phyloP scores from a whole-genome alignment of 163 green algal genomes.

The Prototheca cutis region DNA sequence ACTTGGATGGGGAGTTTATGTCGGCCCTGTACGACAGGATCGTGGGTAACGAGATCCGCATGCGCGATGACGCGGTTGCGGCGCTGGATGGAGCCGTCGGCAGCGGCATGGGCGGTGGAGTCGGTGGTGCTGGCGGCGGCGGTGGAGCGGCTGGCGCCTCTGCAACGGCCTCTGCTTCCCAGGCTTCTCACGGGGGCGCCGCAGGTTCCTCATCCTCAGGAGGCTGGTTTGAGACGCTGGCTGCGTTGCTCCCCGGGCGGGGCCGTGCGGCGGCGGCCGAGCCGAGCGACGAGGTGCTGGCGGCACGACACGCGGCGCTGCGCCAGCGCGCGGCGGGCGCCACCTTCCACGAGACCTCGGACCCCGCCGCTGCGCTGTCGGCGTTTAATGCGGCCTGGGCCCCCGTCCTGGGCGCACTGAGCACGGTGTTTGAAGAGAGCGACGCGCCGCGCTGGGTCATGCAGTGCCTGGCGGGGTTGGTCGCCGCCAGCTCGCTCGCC shows the following conservation, averaged over 20 bases:
- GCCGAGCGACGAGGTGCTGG: slow-evolving; percentile 76
- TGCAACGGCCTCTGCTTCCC: no score
- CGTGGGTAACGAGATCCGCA: slow-evolving; percentile 90
- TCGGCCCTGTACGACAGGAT: slow-evolving; percentile 89
- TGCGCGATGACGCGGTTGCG: slow-evolving; percentile 44
- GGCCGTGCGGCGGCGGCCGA: slow-evolving; percentile 35
- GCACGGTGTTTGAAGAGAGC: slow-evolving; percentile 77
- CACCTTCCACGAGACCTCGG: slow-evolving; percentile 70
- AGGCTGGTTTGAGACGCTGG: slow-evolving; percentile 59
- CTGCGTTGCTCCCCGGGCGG: slow-evolving; percentile 52
- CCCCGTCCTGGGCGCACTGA: slow-evolving; percentile 87
- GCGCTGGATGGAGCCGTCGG: no score
- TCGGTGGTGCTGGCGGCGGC: no score
- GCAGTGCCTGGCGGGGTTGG: slow-evolving; percentile 67
- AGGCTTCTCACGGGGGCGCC: no score
- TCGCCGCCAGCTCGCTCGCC: slow-evolving; percentile 47
- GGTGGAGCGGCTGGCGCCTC: no score
- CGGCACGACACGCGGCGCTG: slow-evolving; percentile 56
- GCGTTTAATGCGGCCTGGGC: slow-evolving; percentile 92
- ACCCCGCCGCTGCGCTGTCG: slow-evolving; percentile 71
- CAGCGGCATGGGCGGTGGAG: no score
- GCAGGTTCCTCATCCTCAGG: no score
- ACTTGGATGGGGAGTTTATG: slow-evolving; percentile 83
- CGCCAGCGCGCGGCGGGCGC: slow-evolving; percentile 48
- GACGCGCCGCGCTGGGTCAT: slow-evolving; percentile 37